Conservation (phyloP, 768 basidiomycete species). For the Leccinum uliginosum region DNA sequence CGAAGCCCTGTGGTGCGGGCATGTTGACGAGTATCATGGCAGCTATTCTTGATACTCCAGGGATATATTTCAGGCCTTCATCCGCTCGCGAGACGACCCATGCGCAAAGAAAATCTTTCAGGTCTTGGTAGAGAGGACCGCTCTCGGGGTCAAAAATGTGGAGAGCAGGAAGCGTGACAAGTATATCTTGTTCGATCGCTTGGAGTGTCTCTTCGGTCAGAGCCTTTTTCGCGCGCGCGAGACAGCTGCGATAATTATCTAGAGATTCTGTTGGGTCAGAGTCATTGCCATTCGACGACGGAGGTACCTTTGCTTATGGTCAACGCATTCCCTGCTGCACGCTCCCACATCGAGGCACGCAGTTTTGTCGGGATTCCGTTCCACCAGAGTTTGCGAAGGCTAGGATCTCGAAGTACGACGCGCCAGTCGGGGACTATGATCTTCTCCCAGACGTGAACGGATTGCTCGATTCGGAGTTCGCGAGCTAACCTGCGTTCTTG, state of each 20-base stretch:
- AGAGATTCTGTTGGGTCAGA: background rate
- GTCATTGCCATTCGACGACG: background rate
- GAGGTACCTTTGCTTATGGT: constrained; percentile 73
- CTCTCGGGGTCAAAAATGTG: constrained; percentile 75
- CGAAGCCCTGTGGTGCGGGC: constrained; percentile 68
- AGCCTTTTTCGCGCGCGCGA: constrained; percentile 70
- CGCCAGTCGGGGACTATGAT: constrained; percentile 82
- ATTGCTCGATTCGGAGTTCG: constrained; percentile 67
- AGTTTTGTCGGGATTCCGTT: constrained; percentile 79
- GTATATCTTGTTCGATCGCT: constrained; percentile 71
- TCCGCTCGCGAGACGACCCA: constrained; percentile 87
- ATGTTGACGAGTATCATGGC: constrained; percentile 87
- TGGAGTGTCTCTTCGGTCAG: constrained; percentile 51
- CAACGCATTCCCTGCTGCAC: constrained; percentile 78
- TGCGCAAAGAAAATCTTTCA: constrained; percentile 80
- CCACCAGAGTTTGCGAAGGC: constrained; percentile 80
- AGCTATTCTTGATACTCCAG: constrained; percentile 68
- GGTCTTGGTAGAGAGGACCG: constrained; percentile 77
- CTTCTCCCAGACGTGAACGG: constrained; percentile 70
- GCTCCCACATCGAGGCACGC: constrained; percentile 78
- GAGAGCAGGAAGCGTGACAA: constrained; percentile 65
- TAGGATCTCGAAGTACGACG: constrained; percentile 60
- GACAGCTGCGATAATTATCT: constrained; percentile 69
- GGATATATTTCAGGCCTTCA: constrained; percentile 72
- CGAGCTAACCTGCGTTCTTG: constrained; percentile 59